Base-by-base conservation (phyloP, 116 monocot genomes). In the Cymodocea nodosa region DNA sequence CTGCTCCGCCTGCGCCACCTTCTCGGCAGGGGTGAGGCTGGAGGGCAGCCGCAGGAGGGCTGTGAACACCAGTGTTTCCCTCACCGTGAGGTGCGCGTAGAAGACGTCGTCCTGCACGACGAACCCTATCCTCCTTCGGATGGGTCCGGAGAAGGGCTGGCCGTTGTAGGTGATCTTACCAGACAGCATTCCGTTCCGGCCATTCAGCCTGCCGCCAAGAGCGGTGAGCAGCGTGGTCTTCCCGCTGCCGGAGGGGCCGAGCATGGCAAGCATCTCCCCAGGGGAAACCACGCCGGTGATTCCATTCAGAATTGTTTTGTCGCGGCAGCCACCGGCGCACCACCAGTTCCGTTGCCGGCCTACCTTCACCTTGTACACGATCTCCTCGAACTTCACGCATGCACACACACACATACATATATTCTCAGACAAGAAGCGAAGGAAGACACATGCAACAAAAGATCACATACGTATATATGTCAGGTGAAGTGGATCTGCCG, bases 201-300 rank as follows among this genome's bases (percentile, higher is more conserved):
- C 52, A 6, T 16, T 23, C 50, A 77, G 72, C 2, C 85, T 73
- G 30, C 85, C 82, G 23, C 81, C 85, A n/a, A 85, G 73, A 23
- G 76, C 85, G 0, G 76, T 78, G 54, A 85, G 82, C 30, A 85
- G 75, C 14, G 85, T 85, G 9, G 85, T 85, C 67, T 85, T 85
- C 18, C 85, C 82, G 61, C 82, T 82, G 19, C 85, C 85, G 14
- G 85, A 85, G 8, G 85, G 85, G 7, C 85, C 85, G 16, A 85
- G 70, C 81, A 85, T 78, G 44, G 75, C 85, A 22, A 85, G 81
- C 53, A 85, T 70, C 74, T 85, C 85, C 17, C 85, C 85, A 0
- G 85, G 79, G 30, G 67, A 61, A 4, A 85, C 85, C 63, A 81
- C 50, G 4, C 85, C 85, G n/a, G 78, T 69, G 18, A 85, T 74